Percentiles rank a stretch among this genome's conserved stretches.
phyloP scores from a whole-genome alignment of 495 filamentous ascomycete genomes.

The Cercophora samala region DNA sequence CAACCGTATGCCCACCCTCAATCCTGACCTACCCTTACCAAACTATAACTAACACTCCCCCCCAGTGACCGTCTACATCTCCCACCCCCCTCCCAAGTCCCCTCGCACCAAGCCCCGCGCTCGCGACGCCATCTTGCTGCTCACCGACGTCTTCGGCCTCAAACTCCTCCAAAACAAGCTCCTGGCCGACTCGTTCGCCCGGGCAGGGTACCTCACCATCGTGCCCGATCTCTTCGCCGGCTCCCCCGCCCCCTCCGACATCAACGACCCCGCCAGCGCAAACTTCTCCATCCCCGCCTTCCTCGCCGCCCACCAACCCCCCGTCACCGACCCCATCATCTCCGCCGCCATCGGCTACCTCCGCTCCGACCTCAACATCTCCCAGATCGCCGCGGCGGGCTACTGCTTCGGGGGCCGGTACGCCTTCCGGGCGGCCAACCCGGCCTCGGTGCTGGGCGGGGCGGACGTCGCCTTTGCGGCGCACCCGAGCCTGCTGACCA shows the following conservation, averaged over 20 bases:
- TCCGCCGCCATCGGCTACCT: constrained; percentile 58
- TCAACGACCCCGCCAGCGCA: constrained; percentile 45
- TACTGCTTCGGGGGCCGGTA: constrained; percentile 60
- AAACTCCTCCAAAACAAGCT: constrained; percentile 61
- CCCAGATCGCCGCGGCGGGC: constrained; percentile 61
- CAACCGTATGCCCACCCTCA: constrained; percentile 24
- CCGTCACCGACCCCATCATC: constrained; percentile 61
- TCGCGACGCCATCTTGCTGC: constrained; percentile 47
- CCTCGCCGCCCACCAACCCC: constrained; percentile 50
- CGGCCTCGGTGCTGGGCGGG: constrained; percentile 17
- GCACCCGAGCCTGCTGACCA: constrained; percentile 64
- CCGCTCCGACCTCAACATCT: constrained; percentile 53
- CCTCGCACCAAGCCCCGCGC: constrained; percentile 37
- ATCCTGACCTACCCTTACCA: too few relatives aligned
- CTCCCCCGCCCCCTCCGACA: constrained; percentile 46
- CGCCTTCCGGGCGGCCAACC: constrained; percentile 36
- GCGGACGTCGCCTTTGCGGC: constrained; percentile 62
- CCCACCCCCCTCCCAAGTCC: constrained; percentile 31
- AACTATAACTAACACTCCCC: constrained; percentile 2
- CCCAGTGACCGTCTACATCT: constrained; percentile 41
- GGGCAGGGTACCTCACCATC: constrained; percentile 69
- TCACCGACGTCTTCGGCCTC: constrained; percentile 63
- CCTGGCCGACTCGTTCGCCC: constrained; percentile 72
- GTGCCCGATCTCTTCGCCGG: constrained; percentile 74
- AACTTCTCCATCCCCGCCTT: constrained; percentile 54